Evolutionary conservation across 139 green algal species (phyloP), one percentile per base, ranked within the genome.

Genomic region (Chlamydomonas applanata): DNA sequence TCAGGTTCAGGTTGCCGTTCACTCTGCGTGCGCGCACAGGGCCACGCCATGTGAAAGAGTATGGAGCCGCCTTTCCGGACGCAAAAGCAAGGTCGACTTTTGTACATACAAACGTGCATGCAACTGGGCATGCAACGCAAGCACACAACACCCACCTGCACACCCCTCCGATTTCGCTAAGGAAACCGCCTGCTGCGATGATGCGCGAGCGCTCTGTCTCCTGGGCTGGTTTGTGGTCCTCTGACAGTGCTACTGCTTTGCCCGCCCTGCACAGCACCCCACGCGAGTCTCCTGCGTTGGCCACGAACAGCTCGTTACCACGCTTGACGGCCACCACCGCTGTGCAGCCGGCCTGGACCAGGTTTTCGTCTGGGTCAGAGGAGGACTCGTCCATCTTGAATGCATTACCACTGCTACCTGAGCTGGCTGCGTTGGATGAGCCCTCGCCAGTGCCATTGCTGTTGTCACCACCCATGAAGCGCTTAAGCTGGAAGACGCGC

Each of bases 1-100:
- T 96, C 74, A 99, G 85, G 81, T 98, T 97, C 3, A 98, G 87
- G 79, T 97, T 97, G 79, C 93, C 94, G 70, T 98, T 98, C 0
- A 98, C 94, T 29, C 94, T 82, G 62, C 75, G 80, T 44, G 82
- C 76, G 29, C 78, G 71, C 29, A 70, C 76, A 59, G 81, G 80
- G 33, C 86, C 69, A 33, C 71, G n/a, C n/a, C n/a, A n/a, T n/a
- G n/a, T n/a, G n/a, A n/a, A n/a, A n/a, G n/a, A n/a, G n/a, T n/a
- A n/a, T n/a, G n/a, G n/a, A n/a, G n/a, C n/a, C n/a, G n/a, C n/a
- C n/a, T n/a, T n/a, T n/a, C n/a, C n/a, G n/a, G n/a, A n/a, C n/a
- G n/a, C n/a, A n/a, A n/a, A n/a, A n/a, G n/a, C n/a, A n/a, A n/a
- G n/a, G n/a, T n/a, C n/a, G n/a, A n/a, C n/a, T n/a, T n/a, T n/a